Percentiles rank a stretch among this genome's conserved stretches.
phyloP scores from a whole-genome alignment of 495 filamentous ascomycete genomes.

The Neurospora cerealis region DNA sequence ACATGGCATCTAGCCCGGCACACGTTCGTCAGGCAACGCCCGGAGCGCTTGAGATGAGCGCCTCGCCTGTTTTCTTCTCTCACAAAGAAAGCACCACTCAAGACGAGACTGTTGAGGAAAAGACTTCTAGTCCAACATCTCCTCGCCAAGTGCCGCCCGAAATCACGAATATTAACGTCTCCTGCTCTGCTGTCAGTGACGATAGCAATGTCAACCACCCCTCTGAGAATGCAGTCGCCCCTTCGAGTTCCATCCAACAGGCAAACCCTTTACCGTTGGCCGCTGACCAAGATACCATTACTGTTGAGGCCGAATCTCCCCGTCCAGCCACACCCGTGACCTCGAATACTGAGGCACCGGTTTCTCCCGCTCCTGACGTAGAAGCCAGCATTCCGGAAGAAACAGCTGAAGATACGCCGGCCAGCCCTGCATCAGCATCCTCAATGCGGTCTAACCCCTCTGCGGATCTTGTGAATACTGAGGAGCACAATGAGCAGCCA shows the following conservation, averaged over 20 bases:
- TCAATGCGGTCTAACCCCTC: not conserved
- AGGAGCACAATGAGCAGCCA: not conserved
- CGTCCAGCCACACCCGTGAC: not conserved
- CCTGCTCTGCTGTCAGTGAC: not conserved
- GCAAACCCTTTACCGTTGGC: not conserved
- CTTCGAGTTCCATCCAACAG: not conserved
- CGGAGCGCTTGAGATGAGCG: not conserved
- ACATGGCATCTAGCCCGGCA: not conserved
- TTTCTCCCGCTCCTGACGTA: not conserved
- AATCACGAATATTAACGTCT: not conserved
- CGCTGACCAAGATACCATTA: not conserved
- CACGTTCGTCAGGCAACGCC: not conserved
- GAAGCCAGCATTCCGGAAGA: not conserved
- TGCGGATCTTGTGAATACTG: not conserved
- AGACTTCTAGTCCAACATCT: not conserved
- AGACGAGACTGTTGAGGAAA: not conserved
- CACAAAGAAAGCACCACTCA: not conserved
- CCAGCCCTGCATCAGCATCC: not conserved
- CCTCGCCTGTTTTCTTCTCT: not conserved
- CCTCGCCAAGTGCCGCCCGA: not conserved
- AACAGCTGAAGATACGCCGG: not conserved
- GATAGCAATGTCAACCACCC: not conserved
- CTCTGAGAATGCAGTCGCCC: not conserved
- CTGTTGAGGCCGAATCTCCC: not conserved
- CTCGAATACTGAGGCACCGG: not conserved